These are phyloP conservation scores for Hypoxylon rickii DNA, from an alignment of 495 filamentous ascomycete genomes.

Conservation along the genomic window DNA sequence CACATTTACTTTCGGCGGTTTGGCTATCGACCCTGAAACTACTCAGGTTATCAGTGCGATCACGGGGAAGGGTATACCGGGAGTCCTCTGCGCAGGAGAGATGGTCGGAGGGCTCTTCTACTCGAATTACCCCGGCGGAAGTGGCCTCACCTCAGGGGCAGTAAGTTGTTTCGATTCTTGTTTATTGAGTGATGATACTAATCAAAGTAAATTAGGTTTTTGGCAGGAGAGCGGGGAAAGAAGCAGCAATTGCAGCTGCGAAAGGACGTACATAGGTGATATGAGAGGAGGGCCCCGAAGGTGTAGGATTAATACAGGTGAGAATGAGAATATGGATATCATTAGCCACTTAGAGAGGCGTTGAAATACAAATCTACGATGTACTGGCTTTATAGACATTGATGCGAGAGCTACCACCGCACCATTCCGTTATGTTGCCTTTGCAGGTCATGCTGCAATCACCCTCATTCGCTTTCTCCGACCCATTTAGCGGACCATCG, in stretches of 20 bases:
- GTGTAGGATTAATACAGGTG: too few species aligned
- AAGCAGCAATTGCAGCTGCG: too few species aligned
- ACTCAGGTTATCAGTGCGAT: slow-evolving; percentile 51
- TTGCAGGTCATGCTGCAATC: slow-evolving; percentile 39
- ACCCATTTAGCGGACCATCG: slow-evolving; percentile 15
- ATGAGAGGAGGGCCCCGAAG: too few species aligned
- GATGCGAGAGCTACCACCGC: slow-evolving; percentile 32
- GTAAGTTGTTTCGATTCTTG: too few species aligned
- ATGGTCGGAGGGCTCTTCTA: slow-evolving; percentile 68
- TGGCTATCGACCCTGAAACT: slow-evolving; percentile 55
- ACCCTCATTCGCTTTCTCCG: slow-evolving; percentile 16
- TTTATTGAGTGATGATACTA: too few species aligned
- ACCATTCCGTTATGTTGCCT: slow-evolving; percentile 32
- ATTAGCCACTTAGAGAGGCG: too few species aligned
- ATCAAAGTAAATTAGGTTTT: too few species aligned
- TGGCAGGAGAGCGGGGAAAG: too few species aligned
- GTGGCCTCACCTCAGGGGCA: slow-evolving; percentile 56
- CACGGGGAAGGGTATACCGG: slow-evolving; percentile 50
- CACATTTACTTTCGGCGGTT: slow-evolving; percentile 69
- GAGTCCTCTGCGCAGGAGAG: slow-evolving; percentile 62
- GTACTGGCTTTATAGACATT: slow-evolving; percentile 26
- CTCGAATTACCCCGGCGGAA: slow-evolving; percentile 67
- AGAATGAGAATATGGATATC: too few species aligned
- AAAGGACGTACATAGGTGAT: too few species aligned
- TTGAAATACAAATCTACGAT: too few species aligned